Percentiles rank a stretch among this genome's conserved stretches.
Evolutionary conservation across 192 early-diverging fungal genomes (phyloP).

Genomic region (Geranomyces variabilis): DNA sequence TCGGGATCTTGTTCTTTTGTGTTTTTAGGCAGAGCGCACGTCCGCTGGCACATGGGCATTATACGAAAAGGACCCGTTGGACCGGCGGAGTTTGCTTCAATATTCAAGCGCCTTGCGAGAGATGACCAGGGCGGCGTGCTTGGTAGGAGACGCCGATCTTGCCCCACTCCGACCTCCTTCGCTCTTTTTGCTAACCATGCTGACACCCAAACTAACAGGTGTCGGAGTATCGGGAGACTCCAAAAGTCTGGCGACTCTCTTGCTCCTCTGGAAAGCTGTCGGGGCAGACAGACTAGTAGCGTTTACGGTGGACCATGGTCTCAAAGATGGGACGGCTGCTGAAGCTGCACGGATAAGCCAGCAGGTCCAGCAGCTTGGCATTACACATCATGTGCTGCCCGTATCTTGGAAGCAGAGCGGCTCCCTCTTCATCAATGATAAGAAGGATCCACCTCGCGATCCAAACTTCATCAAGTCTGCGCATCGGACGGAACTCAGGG

Average conservation of each 20-base stretch:
- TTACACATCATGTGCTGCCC: background rate
- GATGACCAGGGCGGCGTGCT: background rate
- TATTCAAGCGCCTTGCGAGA: background rate
- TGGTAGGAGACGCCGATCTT: background rate
- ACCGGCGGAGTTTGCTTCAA: background rate
- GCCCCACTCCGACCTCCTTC: background rate
- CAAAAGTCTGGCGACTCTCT: constrained; percentile 22
- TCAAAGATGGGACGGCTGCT: constrained; percentile 42
- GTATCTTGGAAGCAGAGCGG: constrained; percentile 38
- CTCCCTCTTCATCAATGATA: constrained; percentile 34
- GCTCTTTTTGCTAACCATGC: background rate
- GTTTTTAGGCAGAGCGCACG: no score
- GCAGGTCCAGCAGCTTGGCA: background rate
- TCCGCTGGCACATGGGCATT: background rate
- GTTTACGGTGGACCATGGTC: constrained; percentile 54
- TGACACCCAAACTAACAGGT: constrained; percentile 7
- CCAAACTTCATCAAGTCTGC: background rate
- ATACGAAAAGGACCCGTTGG: background rate
- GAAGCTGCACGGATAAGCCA: constrained; percentile 39
- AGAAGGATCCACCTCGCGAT: constrained; percentile 8
- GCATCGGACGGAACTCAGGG: background rate
- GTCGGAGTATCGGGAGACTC: constrained; percentile 35
- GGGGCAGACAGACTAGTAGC: constrained; percentile 33
- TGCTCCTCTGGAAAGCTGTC: constrained; percentile 6
- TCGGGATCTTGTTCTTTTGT: no score